Evolutionary conservation across 2,329 filamentous ascomycete genomes (phyloP), one percentile per base, ranked within the genome.

Genomic region (Ceratocystis smalleyi): DNA sequence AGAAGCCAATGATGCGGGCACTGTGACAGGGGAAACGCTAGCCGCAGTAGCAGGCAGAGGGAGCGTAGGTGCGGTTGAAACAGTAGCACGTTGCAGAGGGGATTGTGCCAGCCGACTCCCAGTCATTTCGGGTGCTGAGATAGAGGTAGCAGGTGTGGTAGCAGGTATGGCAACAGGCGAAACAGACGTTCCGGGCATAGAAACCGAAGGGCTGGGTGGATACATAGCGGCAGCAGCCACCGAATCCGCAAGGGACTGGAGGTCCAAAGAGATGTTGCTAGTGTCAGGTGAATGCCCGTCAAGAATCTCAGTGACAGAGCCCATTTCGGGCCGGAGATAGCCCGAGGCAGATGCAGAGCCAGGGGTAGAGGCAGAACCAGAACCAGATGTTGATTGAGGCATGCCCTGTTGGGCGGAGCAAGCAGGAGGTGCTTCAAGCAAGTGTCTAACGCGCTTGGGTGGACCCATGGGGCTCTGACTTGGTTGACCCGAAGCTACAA

Each of bases 251-350:
- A 62, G 45, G 2, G 57, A 55, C 45, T 57, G 30, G 24, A 65
- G 22, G 30, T 54, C 45, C 30, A 55, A 12, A 5, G 63, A 19
- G 17, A 40, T n/a, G 22, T 30, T 35, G 30, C 12, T 64, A 55
- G 10, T 32, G 15, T 81, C 77, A 2, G 77, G 75, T 1, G 75
- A 73, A 0, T 79, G 76, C 0, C 75, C 74, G 64, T 86, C 83
- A 43, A 81, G 76, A 12, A 86, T 75, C 71, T 86, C 83, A 30
- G 83, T 85, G 12, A 86, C 79, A 2, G 79, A 79, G 24, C 77
- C 81, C 74, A 77, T 79, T 66, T 77, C 77, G n/a, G 75, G 74
- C 30, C 75, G 74, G 24, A 75, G 72, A 62, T 72, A 66, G 3
- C 69, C 72, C 49, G 71, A 70, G 22, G 73, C 70, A 63, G 71